Evolutionary conservation across 352 stramenopile species (phyloP).

Genomic region (Pythium biforme): DNA sequence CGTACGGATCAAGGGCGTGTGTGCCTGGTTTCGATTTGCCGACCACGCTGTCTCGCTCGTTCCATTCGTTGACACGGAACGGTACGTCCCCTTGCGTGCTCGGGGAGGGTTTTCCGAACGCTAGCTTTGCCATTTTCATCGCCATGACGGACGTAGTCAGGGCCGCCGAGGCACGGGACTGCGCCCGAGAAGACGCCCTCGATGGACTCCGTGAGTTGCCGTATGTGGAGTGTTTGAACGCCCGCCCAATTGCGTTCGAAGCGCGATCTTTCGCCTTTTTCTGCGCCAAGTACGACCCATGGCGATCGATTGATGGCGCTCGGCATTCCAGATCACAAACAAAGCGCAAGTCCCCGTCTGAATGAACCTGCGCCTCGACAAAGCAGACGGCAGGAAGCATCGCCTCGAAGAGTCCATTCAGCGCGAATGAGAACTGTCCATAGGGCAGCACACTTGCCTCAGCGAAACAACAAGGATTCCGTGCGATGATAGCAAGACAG

Average conservation of each 20-base stretch:
- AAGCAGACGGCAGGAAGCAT: conserved; percentile 8
- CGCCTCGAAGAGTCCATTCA: conserved; percentile 14
- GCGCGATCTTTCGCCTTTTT: conserved; percentile 18
- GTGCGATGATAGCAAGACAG: neutral
- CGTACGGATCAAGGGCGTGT: neutral
- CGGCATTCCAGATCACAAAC: conserved; percentile 1
- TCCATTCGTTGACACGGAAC: conserved; percentile 19
- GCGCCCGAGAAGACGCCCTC: conserved; percentile 11
- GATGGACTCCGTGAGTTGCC: conserved; percentile 18
- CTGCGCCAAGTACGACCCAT: conserved; percentile 15
- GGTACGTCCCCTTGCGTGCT: conserved; percentile 6
- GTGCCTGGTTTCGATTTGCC: neutral
- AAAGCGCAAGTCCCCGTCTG: conserved; percentile 15
- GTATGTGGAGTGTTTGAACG: conserved; percentile 7
- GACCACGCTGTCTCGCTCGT: conserved; percentile 1
- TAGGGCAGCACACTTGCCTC: neutral
- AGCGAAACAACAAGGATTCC: neutral
- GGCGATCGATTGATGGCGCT: conserved; percentile 17
- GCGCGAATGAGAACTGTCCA: conserved; percentile 14
- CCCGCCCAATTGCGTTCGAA: conserved; percentile 6
- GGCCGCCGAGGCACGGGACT: conserved; percentile 14
- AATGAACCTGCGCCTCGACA: neutral
- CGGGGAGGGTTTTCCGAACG: neutral
- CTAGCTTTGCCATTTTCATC: conserved; percentile 30
- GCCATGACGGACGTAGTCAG: conserved; percentile 27